phyloP scores from a whole-genome alignment of 2,329 filamentous ascomycete species.

The Bipolaris victoriae region DNA sequence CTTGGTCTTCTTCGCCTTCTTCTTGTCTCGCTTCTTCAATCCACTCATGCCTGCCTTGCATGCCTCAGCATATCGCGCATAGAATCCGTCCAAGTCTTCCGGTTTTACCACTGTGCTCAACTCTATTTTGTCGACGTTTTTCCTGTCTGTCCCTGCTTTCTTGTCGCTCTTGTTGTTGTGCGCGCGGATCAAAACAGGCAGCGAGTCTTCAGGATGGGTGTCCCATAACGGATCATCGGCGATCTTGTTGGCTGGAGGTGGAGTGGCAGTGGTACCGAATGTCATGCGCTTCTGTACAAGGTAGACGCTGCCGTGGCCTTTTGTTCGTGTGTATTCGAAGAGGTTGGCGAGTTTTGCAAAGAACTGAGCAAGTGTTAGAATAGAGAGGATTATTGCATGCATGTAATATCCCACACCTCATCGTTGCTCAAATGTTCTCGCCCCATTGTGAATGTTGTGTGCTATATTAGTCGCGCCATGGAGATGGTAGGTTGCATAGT shows the following conservation, averaged over 20 bases:
- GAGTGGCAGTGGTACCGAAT: constrained; percentile 51
- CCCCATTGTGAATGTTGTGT: constrained; percentile 49
- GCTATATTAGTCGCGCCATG: constrained; percentile 32
- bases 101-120: constrained; percentile 82
- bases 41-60: constrained; percentile 89
- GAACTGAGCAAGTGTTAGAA: constrained; percentile 62
- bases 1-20: constrained; percentile 80
- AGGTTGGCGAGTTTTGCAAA: constrained; percentile 72
- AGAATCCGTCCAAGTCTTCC: constrained; percentile 79
- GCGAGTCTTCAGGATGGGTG: constrained; percentile 62
- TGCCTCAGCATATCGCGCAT: constrained; percentile 81
- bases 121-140: constrained; percentile 68
- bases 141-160: constrained; percentile 47
- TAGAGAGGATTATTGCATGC: background rate
- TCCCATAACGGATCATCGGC: constrained; percentile 65
- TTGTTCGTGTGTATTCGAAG: constrained; percentile 69
- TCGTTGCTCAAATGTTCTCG: constrained; percentile 65
- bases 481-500: constrained; percentile 23
- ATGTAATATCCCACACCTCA: constrained; percentile 57
- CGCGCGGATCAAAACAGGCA: constrained; percentile 81
- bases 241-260: constrained; percentile 46
- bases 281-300: constrained; percentile 74
- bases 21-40: constrained; percentile 91
- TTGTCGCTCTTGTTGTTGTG: constrained; percentile 73
- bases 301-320: constrained; percentile 75